Evolutionary conservation across 139 green algal species (phyloP).

Genomic region (Closterium sp.): DNA sequence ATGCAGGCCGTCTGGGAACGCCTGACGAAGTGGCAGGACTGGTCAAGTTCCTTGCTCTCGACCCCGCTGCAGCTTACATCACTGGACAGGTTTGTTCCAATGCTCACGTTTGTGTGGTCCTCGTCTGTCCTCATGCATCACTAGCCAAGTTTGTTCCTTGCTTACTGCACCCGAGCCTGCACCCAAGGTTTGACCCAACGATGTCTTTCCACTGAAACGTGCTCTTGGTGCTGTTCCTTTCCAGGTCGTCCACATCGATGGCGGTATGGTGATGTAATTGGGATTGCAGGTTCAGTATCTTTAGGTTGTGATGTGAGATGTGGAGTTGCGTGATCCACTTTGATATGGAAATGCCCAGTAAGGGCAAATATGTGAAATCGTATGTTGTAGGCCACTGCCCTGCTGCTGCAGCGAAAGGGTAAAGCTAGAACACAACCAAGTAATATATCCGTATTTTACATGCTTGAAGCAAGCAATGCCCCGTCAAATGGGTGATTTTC

Average conservation of each 20-base stretch:
- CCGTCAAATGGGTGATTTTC: too few relatives aligned
- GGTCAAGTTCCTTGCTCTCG: slow-evolving; percentile 69
- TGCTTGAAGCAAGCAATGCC: too few relatives aligned
- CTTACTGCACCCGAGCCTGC: background rate
- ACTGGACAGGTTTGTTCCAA: slow-evolving; percentile 78
- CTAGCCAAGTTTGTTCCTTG: background rate
- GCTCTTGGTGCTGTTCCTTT: slow-evolving; percentile 6
- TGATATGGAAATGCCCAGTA: too few relatives aligned
- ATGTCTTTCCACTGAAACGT: background rate
- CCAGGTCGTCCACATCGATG: slow-evolving; percentile 28
- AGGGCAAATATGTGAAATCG: too few relatives aligned
- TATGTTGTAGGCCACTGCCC: too few relatives aligned
- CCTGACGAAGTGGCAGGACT: slow-evolving; percentile 62
- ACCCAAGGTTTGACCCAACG: background rate
- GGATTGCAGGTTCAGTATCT: background rate
- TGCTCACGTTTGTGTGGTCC: background rate
- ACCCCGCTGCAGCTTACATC: slow-evolving; percentile 93
- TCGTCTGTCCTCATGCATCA: background rate
- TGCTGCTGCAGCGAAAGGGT: too few relatives aligned
- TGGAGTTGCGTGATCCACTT: background rate
- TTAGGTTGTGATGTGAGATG: background rate
- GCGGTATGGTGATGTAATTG: slow-evolving; percentile 33
- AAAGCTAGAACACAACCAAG: too few relatives aligned
- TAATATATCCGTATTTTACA: too few relatives aligned
- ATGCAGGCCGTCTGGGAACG: slow-evolving; percentile 53